These are phyloP conservation scores for Pichia insulana DNA, from an alignment of 805 yeast species.

Conservation along the genomic window DNA sequence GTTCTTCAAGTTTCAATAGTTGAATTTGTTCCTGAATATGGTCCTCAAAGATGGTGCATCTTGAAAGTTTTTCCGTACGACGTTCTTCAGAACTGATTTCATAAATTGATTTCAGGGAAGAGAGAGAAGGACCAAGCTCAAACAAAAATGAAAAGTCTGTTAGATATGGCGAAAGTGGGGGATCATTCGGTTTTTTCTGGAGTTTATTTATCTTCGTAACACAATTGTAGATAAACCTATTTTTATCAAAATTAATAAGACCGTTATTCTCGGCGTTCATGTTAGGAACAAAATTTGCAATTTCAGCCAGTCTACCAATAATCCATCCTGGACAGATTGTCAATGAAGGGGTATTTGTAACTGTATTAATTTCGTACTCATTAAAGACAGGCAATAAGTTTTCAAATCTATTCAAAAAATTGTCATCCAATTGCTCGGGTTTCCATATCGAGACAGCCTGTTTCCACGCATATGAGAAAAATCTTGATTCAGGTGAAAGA, in stretches of 20 bases:
- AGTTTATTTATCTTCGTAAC: constrained; percentile 45
- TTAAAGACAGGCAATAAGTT: constrained; percentile 8
- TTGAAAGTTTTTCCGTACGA: constrained; percentile 28
- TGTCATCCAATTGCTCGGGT: background rate
- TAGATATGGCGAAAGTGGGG: constrained; percentile 16
- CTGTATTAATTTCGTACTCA: constrained; percentile 2
- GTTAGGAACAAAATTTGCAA: constrained; percentile 69
- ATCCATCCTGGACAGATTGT: constrained; percentile 93
- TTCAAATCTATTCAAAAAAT: constrained; percentile 20
- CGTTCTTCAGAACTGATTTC: constrained; percentile 30
- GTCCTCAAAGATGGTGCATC: constrained; percentile 31
- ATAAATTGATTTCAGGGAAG: constrained; percentile 25
- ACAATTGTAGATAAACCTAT: constrained; percentile 57
- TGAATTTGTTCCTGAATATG: constrained; percentile 42
- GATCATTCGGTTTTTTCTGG: constrained; percentile 27
- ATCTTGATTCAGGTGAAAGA: constrained; percentile 72
- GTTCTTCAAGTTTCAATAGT: constrained; percentile 42
- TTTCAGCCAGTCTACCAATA: constrained; percentile 67
- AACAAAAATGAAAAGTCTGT: constrained; percentile 47
- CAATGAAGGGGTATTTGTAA: constrained; percentile 30
- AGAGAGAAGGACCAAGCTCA: constrained; percentile 37
- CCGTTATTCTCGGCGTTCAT: constrained; percentile 57
- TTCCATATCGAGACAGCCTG: constrained; percentile 35
- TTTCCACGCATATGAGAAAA: constrained; percentile 62
- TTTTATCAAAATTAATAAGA: constrained; percentile 78